phyloP scores from a whole-genome alignment of 805 yeast species.

The Pichia kluyveri region DNA sequence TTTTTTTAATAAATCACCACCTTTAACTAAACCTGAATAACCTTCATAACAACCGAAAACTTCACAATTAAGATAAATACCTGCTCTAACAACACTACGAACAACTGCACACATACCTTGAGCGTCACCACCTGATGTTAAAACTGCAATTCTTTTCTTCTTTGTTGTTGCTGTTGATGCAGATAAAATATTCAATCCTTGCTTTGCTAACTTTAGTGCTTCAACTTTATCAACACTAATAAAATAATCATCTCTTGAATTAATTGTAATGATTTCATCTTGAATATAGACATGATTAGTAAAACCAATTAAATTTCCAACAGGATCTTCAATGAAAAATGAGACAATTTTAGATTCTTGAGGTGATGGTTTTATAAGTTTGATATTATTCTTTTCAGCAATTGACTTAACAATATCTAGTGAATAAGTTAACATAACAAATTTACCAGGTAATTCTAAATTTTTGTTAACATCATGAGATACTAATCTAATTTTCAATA shows the following conservation, averaged over 20 bases:
- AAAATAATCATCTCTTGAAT: constrained; percentile 8
- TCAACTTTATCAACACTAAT: constrained; percentile 2
- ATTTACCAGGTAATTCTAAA: constrained; percentile 26
- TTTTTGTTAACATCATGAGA: constrained; percentile 28
- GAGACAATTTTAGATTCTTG: constrained; percentile 10
- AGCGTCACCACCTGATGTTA: constrained; percentile 98
- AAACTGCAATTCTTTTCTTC: constrained; percentile 60
- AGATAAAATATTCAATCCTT: not conserved
- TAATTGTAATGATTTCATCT: not conserved
- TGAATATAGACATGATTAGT: constrained; percentile 24
- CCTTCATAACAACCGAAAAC: constrained; percentile 92
- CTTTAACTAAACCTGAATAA: constrained; percentile 83
- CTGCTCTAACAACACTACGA: constrained; percentile 90
- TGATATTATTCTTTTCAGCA: constrained; percentile 13
- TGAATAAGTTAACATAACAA: constrained; percentile 34
- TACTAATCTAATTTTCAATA: constrained; percentile 37
- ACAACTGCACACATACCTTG: constrained; percentile 98
- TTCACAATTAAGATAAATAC: constrained; percentile 80
- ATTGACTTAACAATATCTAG: constrained; percentile 20
- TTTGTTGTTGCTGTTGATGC: not conserved
- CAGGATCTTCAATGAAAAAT: constrained; percentile 48
- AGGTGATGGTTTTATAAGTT: constrained; percentile 10
- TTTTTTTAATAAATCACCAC: constrained; percentile 66
- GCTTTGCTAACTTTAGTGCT: not conserved
- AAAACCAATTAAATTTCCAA: constrained; percentile 53